These are phyloP conservation scores for Halocafeteria seosinensis DNA, from an alignment of 108 stramenopile genomes.

Conservation along the genomic window DNA sequence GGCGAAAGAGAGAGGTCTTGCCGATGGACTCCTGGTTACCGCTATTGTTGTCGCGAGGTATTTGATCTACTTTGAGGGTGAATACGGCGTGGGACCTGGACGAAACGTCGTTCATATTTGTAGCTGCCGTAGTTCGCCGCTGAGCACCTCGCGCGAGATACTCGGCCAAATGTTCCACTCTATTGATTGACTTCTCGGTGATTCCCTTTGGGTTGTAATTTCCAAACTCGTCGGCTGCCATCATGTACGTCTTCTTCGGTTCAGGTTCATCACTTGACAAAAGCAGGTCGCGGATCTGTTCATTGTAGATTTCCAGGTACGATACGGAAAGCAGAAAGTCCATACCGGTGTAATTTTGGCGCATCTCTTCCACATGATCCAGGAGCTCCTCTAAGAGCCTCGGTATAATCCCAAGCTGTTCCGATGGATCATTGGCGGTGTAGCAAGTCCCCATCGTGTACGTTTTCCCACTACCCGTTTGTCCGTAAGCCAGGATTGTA, in stretches of 20 bases:
- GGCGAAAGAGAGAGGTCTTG: conserved; percentile 31
- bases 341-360: not conserved
- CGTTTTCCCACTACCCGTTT: conserved; percentile 39
- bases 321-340: conserved; percentile 5
- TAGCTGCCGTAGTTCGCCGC: conserved; percentile 28
- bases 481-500: conserved; percentile 16
- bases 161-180: conserved; percentile 22
- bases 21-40: not conserved
- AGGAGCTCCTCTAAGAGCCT: conserved; percentile 32
- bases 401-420: conserved; percentile 8
- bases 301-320: conserved; percentile 45
- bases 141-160: conserved; percentile 18
- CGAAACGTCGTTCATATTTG: conserved; percentile 31
- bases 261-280: conserved; percentile 9
- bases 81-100: conserved; percentile 36
- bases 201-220: conserved; percentile 26
- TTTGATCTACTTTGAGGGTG: conserved; percentile 27
- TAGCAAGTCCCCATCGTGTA: conserved; percentile 27
- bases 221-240: conserved; percentile 10
- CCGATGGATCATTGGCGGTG: not conserved
- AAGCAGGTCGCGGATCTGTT: conserved; percentile 37
- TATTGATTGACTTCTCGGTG: conserved; percentile 10
- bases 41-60: not conserved
- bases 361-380: not conserved
- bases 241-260: conserved; percentile 7